phyloP scores from a whole-genome alignment of 345 rosid species.

The Cardamine resedifolia region DNA sequence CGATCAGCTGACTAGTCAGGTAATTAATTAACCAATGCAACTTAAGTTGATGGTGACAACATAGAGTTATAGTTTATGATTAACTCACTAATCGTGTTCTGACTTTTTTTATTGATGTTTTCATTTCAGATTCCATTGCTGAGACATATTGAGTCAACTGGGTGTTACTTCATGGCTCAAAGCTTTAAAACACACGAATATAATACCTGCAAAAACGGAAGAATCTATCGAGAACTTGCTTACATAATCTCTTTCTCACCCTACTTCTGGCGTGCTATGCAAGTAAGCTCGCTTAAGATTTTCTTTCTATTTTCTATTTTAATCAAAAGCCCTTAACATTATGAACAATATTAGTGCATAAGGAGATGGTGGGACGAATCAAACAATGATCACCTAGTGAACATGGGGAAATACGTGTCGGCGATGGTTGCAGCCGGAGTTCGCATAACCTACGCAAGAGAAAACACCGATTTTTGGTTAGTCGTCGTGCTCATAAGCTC shows the following conservation, averaged over 20 bases:
- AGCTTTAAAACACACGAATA: conserved; percentile 65
- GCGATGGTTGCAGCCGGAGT: conserved; percentile 97
- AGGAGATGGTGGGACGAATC: conserved; percentile 89
- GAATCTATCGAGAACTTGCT: conserved; percentile 63
- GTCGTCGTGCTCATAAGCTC: conserved; percentile 63
- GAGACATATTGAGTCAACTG: conserved; percentile 81
- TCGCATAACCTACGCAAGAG: conserved; percentile 67
- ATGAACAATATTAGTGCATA: conserved; percentile 53
- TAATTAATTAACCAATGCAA: conserved; percentile 25
- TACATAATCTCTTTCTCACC: conserved; percentile 85
- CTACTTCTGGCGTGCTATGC: conserved; percentile 96
- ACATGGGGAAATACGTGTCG: conserved; percentile 96
- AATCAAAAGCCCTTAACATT: background rate
- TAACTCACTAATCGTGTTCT: background rate
- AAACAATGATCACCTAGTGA: conserved; percentile 66
- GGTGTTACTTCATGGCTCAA: conserved; percentile 79
- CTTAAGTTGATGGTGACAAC: background rate
- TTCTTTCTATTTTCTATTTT: background rate
- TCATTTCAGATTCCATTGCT: conserved; percentile 65
- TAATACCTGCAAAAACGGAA: conserved; percentile 68
- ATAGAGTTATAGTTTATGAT: background rate
- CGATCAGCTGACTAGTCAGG: conserved; percentile 98
- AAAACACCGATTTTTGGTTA: conserved; percentile 53
- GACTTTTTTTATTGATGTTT: background rate
- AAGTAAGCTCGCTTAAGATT: conserved; percentile 47